Evolutionary conservation across 768 basidiomycete species (phyloP).

Genomic region (Cubamyces sp.): DNA sequence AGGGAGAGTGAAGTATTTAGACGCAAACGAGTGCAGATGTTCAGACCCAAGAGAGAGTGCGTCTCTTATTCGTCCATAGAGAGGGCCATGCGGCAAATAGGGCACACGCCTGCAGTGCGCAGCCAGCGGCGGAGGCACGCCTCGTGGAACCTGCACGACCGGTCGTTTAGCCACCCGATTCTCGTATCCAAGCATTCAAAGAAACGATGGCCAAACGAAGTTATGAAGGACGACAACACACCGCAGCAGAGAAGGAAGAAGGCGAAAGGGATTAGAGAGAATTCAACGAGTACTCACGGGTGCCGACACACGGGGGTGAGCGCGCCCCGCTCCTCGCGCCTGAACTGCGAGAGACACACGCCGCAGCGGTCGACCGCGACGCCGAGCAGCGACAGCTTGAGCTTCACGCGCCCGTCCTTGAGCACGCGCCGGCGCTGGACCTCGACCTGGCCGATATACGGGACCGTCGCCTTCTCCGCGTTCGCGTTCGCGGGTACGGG

Average conservation of each 20-base stretch:
- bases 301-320: constrained; percentile 65
- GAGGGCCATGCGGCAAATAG: constrained; percentile 53
- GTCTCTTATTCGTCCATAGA: constrained; percentile 16
- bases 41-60: background rate
- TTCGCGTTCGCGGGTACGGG: no score
- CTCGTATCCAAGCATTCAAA: background rate
- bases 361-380: constrained; percentile 69
- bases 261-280: background rate
- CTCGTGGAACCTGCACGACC: constrained; percentile 54
- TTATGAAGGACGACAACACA: no score
- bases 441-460: constrained; percentile 44
- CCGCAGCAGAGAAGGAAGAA: background rate
- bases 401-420: constrained; percentile 68
- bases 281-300: constrained; percentile 40
- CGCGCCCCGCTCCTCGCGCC: constrained; percentile 56
- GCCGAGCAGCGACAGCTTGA: constrained; percentile 69
- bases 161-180: background rate
- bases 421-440: constrained; percentile 62
- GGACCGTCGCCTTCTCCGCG: constrained; percentile 20
- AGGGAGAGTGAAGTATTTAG: no score
- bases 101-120: constrained; percentile 61
- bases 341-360: constrained; percentile 75
- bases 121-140: constrained; percentile 67
- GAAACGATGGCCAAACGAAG: no score
- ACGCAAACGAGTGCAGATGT: no score